Base-by-base conservation (phyloP, 345 rosid genomes). In the Eucalyptus fibrosa region DNA sequence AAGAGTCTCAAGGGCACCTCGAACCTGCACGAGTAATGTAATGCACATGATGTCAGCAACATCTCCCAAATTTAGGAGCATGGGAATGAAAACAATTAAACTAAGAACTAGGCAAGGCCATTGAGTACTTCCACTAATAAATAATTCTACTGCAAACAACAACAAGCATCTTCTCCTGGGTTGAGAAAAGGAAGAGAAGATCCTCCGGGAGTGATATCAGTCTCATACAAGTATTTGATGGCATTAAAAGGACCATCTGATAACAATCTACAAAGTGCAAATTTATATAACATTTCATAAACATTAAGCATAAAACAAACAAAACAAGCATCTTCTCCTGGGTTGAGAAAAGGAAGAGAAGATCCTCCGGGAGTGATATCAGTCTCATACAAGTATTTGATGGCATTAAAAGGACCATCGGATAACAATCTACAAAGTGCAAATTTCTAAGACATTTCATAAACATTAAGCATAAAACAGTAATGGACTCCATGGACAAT, bases 1-100 rank as follows among this genome's bases (percentile, higher is more conserved):
- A 90, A 98, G 96, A 90, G 99, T 97, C 95, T 98, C 99, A 72
- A 98, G 94, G 55, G 99, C 96, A 88, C 98, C 99, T 69, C 97
- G 96, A 92, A 96, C 97, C 99, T 98, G 91, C 91, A 93, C 6
- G 24, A 72, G 10, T 37, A 7, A 65, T 62, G 50, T 67, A 49
- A 87, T 47, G 44, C 55, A 42, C 56, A 51, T 26, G 34, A 53
- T 51, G 5, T 82, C 87, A 17, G 42, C 86, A 53, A 50, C 67
- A 37, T 34, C 24, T 72, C 45, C 82, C 15, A 6, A 72, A 37
- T 72, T 72, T 5, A 37, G 26, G 42, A 72, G 45, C 82, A 37
- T 72, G 45, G 82, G 1, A 37, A 21, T 72, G 45, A 72, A 37
- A 72, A 72, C 45, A 37, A 72, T 72, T 72, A 14, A 37, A 72